These are phyloP conservation scores for Tetrapisispora fleetii DNA, from an alignment of 805 yeast species.

Conservation along the genomic window DNA sequence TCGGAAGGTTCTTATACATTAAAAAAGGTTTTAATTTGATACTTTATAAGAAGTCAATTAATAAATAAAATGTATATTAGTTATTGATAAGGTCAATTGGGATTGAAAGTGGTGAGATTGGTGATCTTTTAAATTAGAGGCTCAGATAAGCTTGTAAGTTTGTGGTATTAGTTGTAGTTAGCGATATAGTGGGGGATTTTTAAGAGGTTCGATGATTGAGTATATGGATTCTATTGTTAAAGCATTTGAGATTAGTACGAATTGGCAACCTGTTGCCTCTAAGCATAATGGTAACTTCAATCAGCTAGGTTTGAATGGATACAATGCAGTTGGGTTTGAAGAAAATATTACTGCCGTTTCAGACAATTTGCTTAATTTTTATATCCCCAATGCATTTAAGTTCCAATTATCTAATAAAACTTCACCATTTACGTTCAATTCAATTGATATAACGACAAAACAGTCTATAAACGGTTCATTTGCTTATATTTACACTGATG, in stretches of 20 bases:
- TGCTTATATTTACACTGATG: slow-evolving; percentile 62
- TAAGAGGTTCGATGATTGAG: slow-evolving; percentile 43
- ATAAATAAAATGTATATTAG: too few relatives aligned
- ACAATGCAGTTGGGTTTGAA: slow-evolving; percentile 16
- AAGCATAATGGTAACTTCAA: slow-evolving; percentile 29
- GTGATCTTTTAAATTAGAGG: background rate
- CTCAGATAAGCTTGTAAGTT: background rate
- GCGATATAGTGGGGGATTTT: background rate
- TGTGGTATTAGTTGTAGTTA: background rate
- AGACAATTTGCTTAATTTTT: slow-evolving; percentile 56
- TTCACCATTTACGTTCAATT: slow-evolving; percentile 59
- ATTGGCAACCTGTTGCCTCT: slow-evolving; percentile 57
- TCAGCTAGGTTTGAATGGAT: background rate
- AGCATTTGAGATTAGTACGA: slow-evolving; percentile 58
- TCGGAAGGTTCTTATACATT: too few relatives aligned
- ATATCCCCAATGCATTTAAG: slow-evolving; percentile 55
- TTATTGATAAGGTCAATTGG: too few relatives aligned
- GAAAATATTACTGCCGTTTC: slow-evolving; percentile 69
- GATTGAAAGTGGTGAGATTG: too few relatives aligned
- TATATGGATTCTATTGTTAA: slow-evolving; percentile 82
- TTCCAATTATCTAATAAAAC: slow-evolving; percentile 63
- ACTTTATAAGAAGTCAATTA: too few relatives aligned
- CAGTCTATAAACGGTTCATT: slow-evolving; percentile 69
- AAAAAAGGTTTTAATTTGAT: too few relatives aligned
- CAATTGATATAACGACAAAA: slow-evolving; percentile 49